phyloP scores from a whole-genome alignment of 345 rosid genomes.

The Eucalyptus cloeziana region DNA sequence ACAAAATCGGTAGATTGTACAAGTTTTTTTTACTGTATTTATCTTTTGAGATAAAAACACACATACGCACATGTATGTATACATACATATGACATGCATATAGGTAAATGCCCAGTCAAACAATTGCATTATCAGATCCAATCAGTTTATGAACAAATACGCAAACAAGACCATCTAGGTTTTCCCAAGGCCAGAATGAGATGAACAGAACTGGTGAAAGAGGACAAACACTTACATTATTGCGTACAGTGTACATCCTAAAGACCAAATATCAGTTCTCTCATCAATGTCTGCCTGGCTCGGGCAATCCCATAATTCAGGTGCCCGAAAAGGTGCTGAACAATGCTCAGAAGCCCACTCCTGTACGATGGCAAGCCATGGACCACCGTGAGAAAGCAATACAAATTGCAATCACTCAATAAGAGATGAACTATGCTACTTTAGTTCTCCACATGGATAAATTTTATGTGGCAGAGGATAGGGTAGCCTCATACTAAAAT shows the following conservation, averaged over 20 bases:
- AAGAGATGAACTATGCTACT: not conserved
- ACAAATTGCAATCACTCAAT: not conserved
- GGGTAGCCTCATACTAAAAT: not conserved
- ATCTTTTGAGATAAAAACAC: not conserved
- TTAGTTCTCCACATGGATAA: not conserved
- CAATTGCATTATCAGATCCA: not conserved
- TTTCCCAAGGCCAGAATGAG: not conserved
- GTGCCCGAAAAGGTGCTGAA: conserved; percentile 97
- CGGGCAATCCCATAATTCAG: conserved; percentile 98
- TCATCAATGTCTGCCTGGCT: conserved; percentile 93
- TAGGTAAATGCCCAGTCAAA: not conserved
- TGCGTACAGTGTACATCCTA: conserved; percentile 96
- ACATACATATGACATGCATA: not conserved
- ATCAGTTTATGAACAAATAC: not conserved
- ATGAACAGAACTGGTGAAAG: not conserved
- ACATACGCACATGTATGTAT: not conserved
- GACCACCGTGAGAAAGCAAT: not conserved
- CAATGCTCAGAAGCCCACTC: conserved; percentile 98
- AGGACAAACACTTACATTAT: conserved; percentile 54
- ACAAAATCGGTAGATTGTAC: not conserved
- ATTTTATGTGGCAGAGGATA: not conserved
- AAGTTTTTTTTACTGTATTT: not conserved
- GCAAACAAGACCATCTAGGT: not conserved
- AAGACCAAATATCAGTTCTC: conserved; percentile 97
- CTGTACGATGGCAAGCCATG: conserved; percentile 13